A percentile compares a stretch with the other conserved stretches of the same genome.
Conservation (phyloP, 257 asterid genomes). For the Coffea eugenioides region DNA sequence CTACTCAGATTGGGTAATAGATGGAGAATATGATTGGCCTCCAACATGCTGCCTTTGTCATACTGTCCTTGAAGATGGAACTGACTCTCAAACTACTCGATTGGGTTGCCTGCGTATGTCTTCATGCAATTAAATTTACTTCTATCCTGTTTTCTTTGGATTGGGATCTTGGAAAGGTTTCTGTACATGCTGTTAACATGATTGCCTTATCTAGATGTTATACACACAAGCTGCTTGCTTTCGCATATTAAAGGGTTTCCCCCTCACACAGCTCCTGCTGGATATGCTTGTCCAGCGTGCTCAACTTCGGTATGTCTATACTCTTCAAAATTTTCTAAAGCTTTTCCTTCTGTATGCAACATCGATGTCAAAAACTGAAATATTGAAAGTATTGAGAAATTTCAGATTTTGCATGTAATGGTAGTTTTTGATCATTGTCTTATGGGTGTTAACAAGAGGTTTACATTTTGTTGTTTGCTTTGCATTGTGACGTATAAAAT, state of each 20-base stretch:
- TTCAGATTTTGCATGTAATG: neutral
- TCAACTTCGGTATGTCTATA: constrained; percentile 58
- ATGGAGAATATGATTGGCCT: constrained; percentile 99
- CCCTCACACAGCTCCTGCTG: constrained; percentile 83
- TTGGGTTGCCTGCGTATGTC: constrained; percentile 96
- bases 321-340: constrained; percentile 1
- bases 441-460: neutral
- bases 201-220: constrained; percentile 52
- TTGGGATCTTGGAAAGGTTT: neutral
- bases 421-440: neutral
- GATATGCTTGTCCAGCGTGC: constrained; percentile 77
- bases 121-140: constrained; percentile 12
- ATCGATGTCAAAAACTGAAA: neutral
- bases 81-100: constrained; percentile 66
- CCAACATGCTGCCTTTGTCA: constrained; percentile 85
- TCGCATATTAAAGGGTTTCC: constrained; percentile 80
- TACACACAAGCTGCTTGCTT: constrained; percentile 74
- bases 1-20: constrained; percentile 97
- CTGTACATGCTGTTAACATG: constrained; percentile 1
- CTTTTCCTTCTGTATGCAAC: neutral
- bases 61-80: constrained; percentile 68
- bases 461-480: neutral
- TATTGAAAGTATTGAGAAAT: neutral
- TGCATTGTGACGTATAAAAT: neutral
- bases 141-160: neutral